Evolutionary conservation across 78 protist genomes (phyloP).

Genomic region (Paratrimastix pyriformis): DNA sequence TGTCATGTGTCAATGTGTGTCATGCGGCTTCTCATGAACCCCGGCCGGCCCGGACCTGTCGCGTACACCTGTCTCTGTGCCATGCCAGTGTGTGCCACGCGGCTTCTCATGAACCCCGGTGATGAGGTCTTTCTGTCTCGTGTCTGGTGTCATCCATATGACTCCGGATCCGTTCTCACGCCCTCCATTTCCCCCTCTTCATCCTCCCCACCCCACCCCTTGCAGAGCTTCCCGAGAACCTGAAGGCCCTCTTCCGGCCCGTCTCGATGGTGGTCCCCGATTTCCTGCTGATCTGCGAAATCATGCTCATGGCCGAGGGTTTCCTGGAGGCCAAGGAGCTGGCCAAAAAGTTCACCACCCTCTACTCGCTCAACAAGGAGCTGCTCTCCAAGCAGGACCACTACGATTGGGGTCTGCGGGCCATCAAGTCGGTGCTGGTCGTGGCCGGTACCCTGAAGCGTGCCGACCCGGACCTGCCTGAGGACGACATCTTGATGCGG

Average conservation of each 20-base stretch:
- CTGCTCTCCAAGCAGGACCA: constrained; percentile 71
- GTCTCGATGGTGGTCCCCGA: constrained; percentile 79
- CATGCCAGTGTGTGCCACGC: too few relatives aligned
- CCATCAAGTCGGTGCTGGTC: constrained; percentile 73
- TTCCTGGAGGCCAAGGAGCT: constrained; percentile 51
- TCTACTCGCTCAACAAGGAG: constrained; percentile 56
- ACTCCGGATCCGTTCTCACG: too few relatives aligned
- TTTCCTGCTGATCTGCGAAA: constrained; percentile 55
- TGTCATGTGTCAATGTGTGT: too few relatives aligned
- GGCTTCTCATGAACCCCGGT: too few relatives aligned
- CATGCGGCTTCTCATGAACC: too few relatives aligned
- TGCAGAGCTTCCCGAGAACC: constrained; percentile 83
- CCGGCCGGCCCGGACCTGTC: too few relatives aligned
- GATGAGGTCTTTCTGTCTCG: too few relatives aligned
- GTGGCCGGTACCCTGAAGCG: constrained; percentile 77
- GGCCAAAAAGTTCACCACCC: constrained; percentile 61
- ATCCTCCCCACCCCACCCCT: too few relatives aligned
- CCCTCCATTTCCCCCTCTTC: too few relatives aligned
- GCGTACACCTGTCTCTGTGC: too few relatives aligned
- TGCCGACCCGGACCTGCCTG: constrained; percentile 55
- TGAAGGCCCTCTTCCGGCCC: constrained; percentile 81
- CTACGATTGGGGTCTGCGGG: constrained; percentile 87
- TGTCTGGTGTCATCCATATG: too few relatives aligned
- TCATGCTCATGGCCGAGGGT: constrained; percentile 68
- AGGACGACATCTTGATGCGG: constrained; percentile 60